Base-by-base conservation (phyloP, 2,329 filamentous ascomycete genomes). In the Pseudonectria foliicola region DNA sequence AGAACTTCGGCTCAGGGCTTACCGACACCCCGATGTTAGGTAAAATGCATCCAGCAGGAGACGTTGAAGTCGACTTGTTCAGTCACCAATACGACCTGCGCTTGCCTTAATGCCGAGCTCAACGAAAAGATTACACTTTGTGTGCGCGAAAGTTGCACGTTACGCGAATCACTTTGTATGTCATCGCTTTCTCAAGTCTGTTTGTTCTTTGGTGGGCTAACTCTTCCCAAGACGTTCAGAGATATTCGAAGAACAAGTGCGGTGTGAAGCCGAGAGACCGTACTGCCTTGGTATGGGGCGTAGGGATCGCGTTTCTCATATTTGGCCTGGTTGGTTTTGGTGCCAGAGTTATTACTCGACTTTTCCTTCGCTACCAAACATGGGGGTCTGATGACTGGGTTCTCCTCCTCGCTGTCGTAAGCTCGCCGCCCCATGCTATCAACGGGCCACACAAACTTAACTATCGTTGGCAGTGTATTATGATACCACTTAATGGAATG, bases 161-260 rank as follows among this genome's bases (percentile, higher is more conserved):
- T 42, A 4, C 40, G 38, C 13, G 45, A 52, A 38, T 52, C 7
- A 49, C 39, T 5, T 42, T 44, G 29, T 62, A 54, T 40, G 31
- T 14, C 25, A n/a, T n/a, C n/a, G n/a, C n/a, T n/a, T n/a, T n/a
- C n/a, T n/a, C n/a, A n/a, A n/a, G n/a, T n/a, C n/a, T n/a, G 6
- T 35, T 18, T 8, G 7, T 10, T 12, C 7, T 21, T 13, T 3
- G 10, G 7, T 12, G 25, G n/a, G 25, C 31, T 40, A 13, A 40
- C 30, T 11, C n/a, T 25, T 8, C 3, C 15, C 14, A 29, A 40
- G 38, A 27, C 25, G 24, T 37, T 3, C 38, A 37, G 27, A 33
- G 34, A 13, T 36, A 29, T 16, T 36, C 38, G 12, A 40, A 40
- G 15, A 29, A 37, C 23, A 21, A 21, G 2, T 40, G 38, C 27